These are phyloP conservation scores for Orychophragmus violaceus DNA, from an alignment of 345 rosid species.

Conservation along the genomic window DNA sequence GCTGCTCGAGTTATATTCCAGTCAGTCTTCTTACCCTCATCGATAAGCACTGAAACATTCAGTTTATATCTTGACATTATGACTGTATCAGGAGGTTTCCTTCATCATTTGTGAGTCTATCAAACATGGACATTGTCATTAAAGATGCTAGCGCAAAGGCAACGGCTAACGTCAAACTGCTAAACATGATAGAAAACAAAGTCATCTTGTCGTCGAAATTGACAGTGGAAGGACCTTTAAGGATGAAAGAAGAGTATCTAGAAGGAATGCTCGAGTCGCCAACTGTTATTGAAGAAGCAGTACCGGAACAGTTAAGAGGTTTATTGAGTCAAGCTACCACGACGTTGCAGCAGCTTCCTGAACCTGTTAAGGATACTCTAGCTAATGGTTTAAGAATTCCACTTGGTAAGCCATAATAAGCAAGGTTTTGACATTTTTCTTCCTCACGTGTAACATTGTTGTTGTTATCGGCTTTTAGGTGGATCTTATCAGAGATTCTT, in stretches of 20 bases:
- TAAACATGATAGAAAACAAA: constrained; percentile 72
- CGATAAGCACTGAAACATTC: neutral
- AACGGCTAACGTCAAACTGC: constrained; percentile 52
- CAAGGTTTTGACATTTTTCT: neutral
- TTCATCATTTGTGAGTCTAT: constrained; percentile 53
- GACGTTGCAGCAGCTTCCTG: constrained; percentile 67
- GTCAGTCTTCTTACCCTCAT: constrained; percentile 41
- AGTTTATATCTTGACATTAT: neutral
- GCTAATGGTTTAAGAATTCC: constrained; percentile 69
- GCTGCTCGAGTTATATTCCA: constrained; percentile 60
- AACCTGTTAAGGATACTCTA: constrained; percentile 55
- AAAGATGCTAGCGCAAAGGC: constrained; percentile 59
- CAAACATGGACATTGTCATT: constrained; percentile 61
- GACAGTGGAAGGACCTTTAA: constrained; percentile 79
- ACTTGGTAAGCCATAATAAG: constrained; percentile 44
- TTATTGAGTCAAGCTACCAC: constrained; percentile 58
- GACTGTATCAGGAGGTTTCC: constrained; percentile 70
- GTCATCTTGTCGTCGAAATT: constrained; percentile 54
- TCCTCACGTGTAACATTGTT: neutral
- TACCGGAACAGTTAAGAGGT: constrained; percentile 82
- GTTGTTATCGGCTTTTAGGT: constrained; percentile 33
- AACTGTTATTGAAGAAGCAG: constrained; percentile 63
- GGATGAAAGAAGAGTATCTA: constrained; percentile 84
- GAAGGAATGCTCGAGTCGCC: constrained; percentile 79
- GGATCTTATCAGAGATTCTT: constrained; percentile 82